A percentile compares a stretch with the other conserved stretches of the same genome.
phyloP scores from a whole-genome alignment of 495 filamentous ascomycete genomes.

The Penicillium canariense region DNA sequence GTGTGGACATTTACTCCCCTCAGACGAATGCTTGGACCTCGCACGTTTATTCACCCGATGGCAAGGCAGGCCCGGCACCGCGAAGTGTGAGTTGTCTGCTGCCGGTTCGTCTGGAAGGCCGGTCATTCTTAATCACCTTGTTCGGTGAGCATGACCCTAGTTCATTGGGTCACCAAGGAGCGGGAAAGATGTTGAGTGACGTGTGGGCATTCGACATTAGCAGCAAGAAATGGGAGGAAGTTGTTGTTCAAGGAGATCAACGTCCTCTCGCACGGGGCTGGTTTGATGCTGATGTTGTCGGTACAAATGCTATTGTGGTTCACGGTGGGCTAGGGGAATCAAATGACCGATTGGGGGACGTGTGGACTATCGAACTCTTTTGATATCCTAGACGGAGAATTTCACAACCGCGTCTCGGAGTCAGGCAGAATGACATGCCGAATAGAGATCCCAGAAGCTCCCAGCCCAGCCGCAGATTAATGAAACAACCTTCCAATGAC shows the following conservation, averaged over 20 bases:
- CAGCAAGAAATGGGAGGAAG: slow-evolving; percentile 48
- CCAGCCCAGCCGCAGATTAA: too few relatives aligned
- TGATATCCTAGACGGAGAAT: too few relatives aligned
- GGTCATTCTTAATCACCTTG: slow-evolving; percentile 60
- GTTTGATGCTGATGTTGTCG: slow-evolving; percentile 42
- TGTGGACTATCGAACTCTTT: too few relatives aligned
- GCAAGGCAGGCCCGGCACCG: slow-evolving; percentile 23
- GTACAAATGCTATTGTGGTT: slow-evolving; percentile 33
- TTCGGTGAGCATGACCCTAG: slow-evolving; percentile 67
- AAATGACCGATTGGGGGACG: slow-evolving; percentile 47
- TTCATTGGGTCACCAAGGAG: slow-evolving; percentile 59
- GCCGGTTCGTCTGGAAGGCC: slow-evolving; percentile 48
- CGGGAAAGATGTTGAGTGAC: slow-evolving; percentile 67
- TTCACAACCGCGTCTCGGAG: too few relatives aligned
- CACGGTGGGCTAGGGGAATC: slow-evolving; percentile 47
- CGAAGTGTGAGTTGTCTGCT: slow-evolving; percentile 50
- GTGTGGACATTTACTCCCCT: slow-evolving; percentile 55
- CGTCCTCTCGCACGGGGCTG: slow-evolving; percentile 38
- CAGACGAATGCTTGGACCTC: slow-evolving; percentile 43
- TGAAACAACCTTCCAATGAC: too few relatives aligned
- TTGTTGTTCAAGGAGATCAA: slow-evolving; percentile 50
- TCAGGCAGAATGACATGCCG: too few relatives aligned
- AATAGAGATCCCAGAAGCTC: too few relatives aligned
- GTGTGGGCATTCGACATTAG: slow-evolving; percentile 72
- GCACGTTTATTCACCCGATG: slow-evolving; percentile 46